phyloP scores from a whole-genome alignment of 257 asterid species.

The Plantago major region DNA sequence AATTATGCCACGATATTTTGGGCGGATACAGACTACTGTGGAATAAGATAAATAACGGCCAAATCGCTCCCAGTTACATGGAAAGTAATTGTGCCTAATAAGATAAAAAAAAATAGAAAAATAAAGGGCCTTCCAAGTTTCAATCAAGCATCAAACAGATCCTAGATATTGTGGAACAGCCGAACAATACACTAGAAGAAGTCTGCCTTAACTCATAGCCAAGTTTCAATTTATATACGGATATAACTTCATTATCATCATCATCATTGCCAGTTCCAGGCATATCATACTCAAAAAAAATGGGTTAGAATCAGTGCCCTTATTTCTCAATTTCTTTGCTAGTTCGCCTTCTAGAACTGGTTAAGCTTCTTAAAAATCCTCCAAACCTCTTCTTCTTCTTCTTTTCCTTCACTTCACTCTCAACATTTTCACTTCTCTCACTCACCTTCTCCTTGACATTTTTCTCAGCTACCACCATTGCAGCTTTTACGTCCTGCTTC shows the following conservation, averaged over 20 bases:
- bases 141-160: too few relatives aligned
- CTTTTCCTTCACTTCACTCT: conserved; percentile 14
- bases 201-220: too few relatives aligned
- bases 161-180: too few relatives aligned
- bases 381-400: conserved; percentile 15
- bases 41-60: too few relatives aligned
- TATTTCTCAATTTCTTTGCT: conserved; percentile 7
- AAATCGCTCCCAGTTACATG: too few relatives aligned
- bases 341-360: conserved; percentile 7
- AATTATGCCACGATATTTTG: too few relatives aligned
- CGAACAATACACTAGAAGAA: too few relatives aligned
- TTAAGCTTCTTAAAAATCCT: conserved; percentile 6
- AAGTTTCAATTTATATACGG: too few relatives aligned
- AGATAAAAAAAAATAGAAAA: too few relatives aligned
- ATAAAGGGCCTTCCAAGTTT: too few relatives aligned
- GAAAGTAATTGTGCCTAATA: too few relatives aligned
- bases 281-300: not conserved
- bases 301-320: not conserved
- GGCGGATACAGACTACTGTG: too few relatives aligned
- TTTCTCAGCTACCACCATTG: not conserved
- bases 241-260: not conserved
- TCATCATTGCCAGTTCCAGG: not conserved
- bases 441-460: not conserved
- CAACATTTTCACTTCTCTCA: conserved; percentile 1
- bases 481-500: conserved; percentile 22